Evolutionary conservation across 1,139 yeast species (phyloP), one percentile per base, ranked within the genome.

Genomic region (Lodderomyces metapsilosis): DNA sequence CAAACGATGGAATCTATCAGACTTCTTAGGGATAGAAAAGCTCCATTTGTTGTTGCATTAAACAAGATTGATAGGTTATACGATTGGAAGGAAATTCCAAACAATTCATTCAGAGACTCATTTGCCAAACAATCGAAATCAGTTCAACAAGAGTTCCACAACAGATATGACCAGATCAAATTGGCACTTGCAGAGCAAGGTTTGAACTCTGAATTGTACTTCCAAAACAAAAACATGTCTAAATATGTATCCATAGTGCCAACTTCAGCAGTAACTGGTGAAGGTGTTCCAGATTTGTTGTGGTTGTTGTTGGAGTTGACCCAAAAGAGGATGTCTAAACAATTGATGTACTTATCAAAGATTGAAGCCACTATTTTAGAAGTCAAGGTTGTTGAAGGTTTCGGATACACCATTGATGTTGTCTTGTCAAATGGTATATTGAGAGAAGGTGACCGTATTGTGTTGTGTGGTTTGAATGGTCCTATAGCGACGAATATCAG

Each of bases 181-280:
- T 77, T 92, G 50, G 95, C 95, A 17, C 79, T 94, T 54, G 88
- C 98, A 45, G 98, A 94, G 72, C 98, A 94, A 71, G 98, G 98
- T 57, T 84, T 94, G 71, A 94, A 94, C 74, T 87, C 98, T 41
- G 98, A 92, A 70, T 78, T 92, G 52, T 94, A 94, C 69, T 92
- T 76, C 83, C 88, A 92, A 66, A 94, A 94, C 77, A 87, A 86
- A 67, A 92, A 91, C 70, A 74, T 92, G 78, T 71, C 97, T 45
- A 88, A 88, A 64, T 88, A 84, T 58, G 98, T 94, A 45, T 89
- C 98, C 30, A 84, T 94, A 57, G 96, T 94, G 42, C 98, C 99
- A 54, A 92, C 98, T 11, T 91, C 98, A 47, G 98, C 99, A 44
- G 95, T 91, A 38, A 91, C 98, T 22, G 99, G 98, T 66, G 99